Evolutionary conservation across 2,329 filamentous ascomycete genomes (phyloP), one percentile per base, ranked within the genome.

Genomic region (Neophaeococcomyces mojaviensis): DNA sequence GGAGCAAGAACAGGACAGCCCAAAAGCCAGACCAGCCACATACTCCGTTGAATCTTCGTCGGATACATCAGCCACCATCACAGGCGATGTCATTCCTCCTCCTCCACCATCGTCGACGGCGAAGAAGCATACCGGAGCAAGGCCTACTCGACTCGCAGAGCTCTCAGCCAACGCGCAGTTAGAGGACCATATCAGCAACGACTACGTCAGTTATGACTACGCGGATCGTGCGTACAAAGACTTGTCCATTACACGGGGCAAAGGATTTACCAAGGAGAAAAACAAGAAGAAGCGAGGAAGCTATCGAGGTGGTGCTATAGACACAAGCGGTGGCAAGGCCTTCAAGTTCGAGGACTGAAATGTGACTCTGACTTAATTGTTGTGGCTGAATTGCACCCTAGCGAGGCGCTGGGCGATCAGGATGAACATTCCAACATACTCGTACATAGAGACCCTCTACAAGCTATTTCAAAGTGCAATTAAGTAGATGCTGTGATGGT

Each of bases 241-340:
- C 62, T 71, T 98, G 52, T 86, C 88, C 39, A 78, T 95, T 32
- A 97, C 90, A 26, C 87, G 84, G 64, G 92, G 92, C 59, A 97
- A 96, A 71, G 88, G 88, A 3, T 98, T 98, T 69, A 97, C 90
- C 49, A 98, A 98, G 74, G 92, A 97, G 73, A 98, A 98, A 81
- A 98, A 98, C 71, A 98, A 98, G 76, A 92, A 88, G 77, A 89
- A 88, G 76, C 77, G 81, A 58, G 92, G 92, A 41, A 87, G 84
- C 55, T 98, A 95, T 74, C 81, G 85, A 39, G 92, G 92, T 36
- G 92, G 92, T 5, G 68, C 77, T 43, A 94, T 98, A 59, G 89
- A 98, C 63, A 85, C 90, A 44, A 69, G 76, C 12, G 81, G 82
- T 16, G 84, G 84, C 54, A 89, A 90, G 68, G 84, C 86, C 48